Evolutionary conservation across 176 grass and related monocot species (phyloP), one percentile per base, ranked within the genome.

Genomic region (Themeda triandra): DNA sequence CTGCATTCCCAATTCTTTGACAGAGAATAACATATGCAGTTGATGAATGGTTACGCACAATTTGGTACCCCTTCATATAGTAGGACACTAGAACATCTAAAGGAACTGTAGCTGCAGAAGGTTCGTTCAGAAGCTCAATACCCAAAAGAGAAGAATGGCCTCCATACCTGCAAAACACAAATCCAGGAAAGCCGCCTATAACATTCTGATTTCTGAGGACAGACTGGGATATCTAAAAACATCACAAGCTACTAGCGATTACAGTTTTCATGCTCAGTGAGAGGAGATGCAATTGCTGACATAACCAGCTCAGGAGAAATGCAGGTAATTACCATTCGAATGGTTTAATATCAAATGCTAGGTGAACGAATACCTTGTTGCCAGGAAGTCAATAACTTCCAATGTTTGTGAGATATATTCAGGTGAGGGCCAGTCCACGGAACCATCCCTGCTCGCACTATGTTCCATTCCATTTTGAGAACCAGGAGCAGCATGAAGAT

Each of bases 41-140:
- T 10, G 90, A 86, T n/a, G 93, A 95, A 90, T 95, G 87, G 30
- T 91, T 91, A 69, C 86, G 66, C 68, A 94, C 89, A 89, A 94
- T 91, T 84, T 94, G 83, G 59, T 95, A 95, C 10, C 93, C 93
- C 32, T 31, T 91, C 74, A 24, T 74, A 82, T 92, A 92, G 87
- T 92, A 95, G 60, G 85, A 82, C 68, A 81, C 81, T 66, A 95
- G 82, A 68, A 80, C 59, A 86, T 91, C 86, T 11, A 92, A 45
- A 23, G 90, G 86, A 86, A 91, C 88, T 29, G 78, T 65, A 78
- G 83, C 72, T 31, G 90, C 93, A 83, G 90, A 95, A 36, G 93
- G 93, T 70, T 95, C 93, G 42, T 95, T 95, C 41, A 95, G 81
- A 84, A 92, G 88, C 86, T 95, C 93, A 81, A 95, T 92, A 79